A percentile compares a stretch with the other conserved stretches of the same genome.
Evolutionary conservation across 164 flowering plant genomes (phyloP).

Genomic region (Magnolia kwangsiensis): DNA sequence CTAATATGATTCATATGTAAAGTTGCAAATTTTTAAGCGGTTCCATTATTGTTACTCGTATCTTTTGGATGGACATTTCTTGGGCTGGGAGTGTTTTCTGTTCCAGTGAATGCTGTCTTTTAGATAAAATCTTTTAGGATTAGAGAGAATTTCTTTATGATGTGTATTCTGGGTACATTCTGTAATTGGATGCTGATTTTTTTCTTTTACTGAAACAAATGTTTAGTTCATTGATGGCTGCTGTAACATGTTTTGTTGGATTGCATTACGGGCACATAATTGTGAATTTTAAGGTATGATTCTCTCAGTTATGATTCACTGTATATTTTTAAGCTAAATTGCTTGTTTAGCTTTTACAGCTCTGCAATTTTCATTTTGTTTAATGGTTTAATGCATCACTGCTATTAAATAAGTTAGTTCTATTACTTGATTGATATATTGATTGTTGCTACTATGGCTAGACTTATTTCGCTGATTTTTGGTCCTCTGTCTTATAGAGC

Average conservation of each 20-base stretch:
- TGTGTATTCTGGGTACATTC: background rate
- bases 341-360: background rate
- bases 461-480: slow-evolving; percentile 9
- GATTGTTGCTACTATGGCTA: slow-evolving; percentile 5
- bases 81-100: background rate
- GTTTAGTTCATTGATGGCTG: slow-evolving; percentile 71
- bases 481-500: slow-evolving; percentile 30
- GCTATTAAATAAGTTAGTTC: background rate
- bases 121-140: background rate
- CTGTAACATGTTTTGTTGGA: slow-evolving; percentile 65
- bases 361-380: background rate
- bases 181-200: background rate
- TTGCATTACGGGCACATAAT: slow-evolving; percentile 70
- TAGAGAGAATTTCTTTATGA: background rate
- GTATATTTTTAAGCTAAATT: background rate
- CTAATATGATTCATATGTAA: too few species aligned
- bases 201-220: slow-evolving; percentile 12
- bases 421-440: background rate
- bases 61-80: background rate
- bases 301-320: background rate
- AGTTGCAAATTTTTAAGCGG: too few species aligned
- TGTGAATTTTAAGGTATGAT: slow-evolving; percentile 52
- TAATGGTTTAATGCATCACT: background rate
- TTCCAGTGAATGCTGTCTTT: background rate
- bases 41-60: background rate